phyloP scores from a whole-genome alignment of 257 asterid genomes.

The Petunia secreta region DNA sequence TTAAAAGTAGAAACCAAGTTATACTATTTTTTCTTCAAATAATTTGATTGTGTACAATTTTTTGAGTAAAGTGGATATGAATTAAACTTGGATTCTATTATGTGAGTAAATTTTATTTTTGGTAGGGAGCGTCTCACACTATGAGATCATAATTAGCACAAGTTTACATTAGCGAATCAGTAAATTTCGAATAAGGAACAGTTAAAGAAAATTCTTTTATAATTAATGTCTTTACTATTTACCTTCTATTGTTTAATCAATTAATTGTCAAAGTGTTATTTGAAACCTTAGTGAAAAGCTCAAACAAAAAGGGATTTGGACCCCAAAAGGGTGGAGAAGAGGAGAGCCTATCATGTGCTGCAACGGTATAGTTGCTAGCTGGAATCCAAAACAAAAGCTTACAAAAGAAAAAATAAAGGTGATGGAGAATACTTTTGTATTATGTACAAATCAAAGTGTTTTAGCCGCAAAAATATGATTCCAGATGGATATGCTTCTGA shows the following conservation, averaged over 20 bases:
- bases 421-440: conserved; percentile 12
- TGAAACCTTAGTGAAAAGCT: neutral
- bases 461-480: neutral
- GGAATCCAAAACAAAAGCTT: conserved; percentile 8
- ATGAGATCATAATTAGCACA: no score
- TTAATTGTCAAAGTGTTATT: neutral
- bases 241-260: neutral
- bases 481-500: no score
- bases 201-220: no score
- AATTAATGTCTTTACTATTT: neutral
- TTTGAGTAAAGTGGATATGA: no score
- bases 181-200: no score
- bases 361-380: conserved; percentile 22
- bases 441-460: neutral
- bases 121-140: no score
- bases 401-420: neutral
- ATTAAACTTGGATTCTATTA: no score
- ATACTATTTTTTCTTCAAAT: no score
- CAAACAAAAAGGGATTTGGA: neutral
- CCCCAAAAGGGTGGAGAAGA: neutral
- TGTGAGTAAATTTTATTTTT: no score
- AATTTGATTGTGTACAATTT: no score
- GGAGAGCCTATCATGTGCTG: neutral
- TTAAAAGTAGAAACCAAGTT: no score
- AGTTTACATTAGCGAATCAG: no score